Conservation (phyloP, 1,284 basidiomycete species). For the Gymnopus androsaceus region DNA sequence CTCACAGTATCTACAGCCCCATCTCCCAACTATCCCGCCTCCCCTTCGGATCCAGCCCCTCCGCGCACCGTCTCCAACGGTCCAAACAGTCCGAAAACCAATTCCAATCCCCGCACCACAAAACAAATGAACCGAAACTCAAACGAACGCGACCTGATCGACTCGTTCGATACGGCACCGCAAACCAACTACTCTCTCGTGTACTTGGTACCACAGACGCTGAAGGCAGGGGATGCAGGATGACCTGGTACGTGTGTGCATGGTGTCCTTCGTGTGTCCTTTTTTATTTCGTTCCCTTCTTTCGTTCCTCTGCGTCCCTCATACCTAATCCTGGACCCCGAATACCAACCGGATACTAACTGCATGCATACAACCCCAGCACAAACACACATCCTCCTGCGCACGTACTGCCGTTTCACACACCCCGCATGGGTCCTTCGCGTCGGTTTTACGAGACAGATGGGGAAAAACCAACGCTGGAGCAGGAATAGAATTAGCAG, state of each 20-base stretch:
- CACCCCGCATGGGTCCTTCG: constrained; percentile 75
- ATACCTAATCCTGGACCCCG: no score
- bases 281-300: no score
- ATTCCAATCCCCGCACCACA: constrained; percentile 46
- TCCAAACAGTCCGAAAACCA: constrained; percentile 20
- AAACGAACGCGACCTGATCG: constrained; percentile 57
- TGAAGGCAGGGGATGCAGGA: constrained; percentile 53
- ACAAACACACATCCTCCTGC: constrained; percentile 68
- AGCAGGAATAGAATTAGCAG: constrained; percentile 30
- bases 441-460: constrained; percentile 52
- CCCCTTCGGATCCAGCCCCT: no score
- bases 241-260: constrained; percentile 54
- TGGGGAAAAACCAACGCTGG: constrained; percentile 31
- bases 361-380: constrained; percentile 52
- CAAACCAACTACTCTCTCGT: constrained; percentile 62
- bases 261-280: background rate
- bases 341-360: background rate
- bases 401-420: constrained; percentile 67
- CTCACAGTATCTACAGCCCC: constrained; percentile 59
- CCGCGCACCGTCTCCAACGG: no score
- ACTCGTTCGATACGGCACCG: constrained; percentile 61
- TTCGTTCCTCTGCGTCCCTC: no score
- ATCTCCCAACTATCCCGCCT: constrained; percentile 60
- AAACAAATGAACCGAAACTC: no score
- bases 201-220: constrained; percentile 62